These are phyloP conservation scores for Kodamaea ohmeri DNA, from an alignment of 1,139 yeast genomes.

Conservation along the genomic window DNA sequence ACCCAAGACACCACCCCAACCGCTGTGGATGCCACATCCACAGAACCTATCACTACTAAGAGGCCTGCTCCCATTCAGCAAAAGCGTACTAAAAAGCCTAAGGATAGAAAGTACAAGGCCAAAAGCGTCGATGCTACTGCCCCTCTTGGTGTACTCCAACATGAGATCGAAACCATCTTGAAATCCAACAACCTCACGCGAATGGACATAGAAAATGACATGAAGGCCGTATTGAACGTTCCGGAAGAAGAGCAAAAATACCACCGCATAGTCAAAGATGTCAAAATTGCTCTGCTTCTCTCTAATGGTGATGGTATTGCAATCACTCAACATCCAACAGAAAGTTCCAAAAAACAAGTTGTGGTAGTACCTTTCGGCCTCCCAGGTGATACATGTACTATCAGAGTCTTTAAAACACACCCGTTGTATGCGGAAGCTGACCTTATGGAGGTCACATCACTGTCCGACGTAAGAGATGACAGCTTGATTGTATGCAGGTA, in stretches of 20 bases:
- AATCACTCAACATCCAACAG: conserved; percentile 55
- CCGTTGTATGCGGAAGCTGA: conserved; percentile 77
- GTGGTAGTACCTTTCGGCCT: conserved; percentile 78
- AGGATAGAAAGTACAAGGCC: conserved; percentile 47
- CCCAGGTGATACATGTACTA: conserved; percentile 76
- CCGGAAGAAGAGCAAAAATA: conserved; percentile 47
- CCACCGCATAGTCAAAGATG: conserved; percentile 59
- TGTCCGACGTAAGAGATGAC: conserved; percentile 51
- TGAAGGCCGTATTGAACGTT: conserved; percentile 63
- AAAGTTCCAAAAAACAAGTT: conserved; percentile 36
- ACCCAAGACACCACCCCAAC: not conserved
- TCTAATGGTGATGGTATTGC: conserved; percentile 84
- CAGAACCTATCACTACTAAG: conserved; percentile 1
- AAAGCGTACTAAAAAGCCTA: conserved; percentile 27
- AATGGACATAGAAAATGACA: conserved; percentile 58
- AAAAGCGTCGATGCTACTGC: conserved; percentile 73
- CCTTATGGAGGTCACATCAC: conserved; percentile 48
- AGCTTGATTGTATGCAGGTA: conserved; percentile 44
- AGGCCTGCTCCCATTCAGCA: conserved; percentile 14
- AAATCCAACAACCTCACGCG: conserved; percentile 39
- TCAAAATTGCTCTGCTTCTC: conserved; percentile 55
- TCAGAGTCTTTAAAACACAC: conserved; percentile 76
- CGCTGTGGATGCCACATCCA: not conserved
- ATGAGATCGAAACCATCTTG: conserved; percentile 67
- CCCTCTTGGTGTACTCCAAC: conserved; percentile 74